These are phyloP conservation scores for Yueomyces sinensis DNA, from an alignment of 805 yeast genomes.

Conservation along the genomic window DNA sequence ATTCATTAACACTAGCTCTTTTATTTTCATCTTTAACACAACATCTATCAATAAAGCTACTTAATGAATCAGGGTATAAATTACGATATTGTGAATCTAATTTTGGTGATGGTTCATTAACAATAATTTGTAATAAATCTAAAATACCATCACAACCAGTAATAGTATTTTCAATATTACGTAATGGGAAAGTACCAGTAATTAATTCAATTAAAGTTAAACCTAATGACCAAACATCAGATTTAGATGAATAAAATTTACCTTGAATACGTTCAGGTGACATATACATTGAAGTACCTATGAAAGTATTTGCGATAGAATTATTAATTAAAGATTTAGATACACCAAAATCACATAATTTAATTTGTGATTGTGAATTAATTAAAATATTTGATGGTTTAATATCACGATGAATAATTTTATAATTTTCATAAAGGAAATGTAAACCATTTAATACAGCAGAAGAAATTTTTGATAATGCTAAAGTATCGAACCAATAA, in stretches of 20 bases:
- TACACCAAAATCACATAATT: conserved; percentile 95
- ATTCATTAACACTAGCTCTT: conserved; percentile 63
- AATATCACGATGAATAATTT: conserved; percentile 90
- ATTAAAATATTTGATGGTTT: conserved; percentile 90
- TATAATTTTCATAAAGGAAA: conserved; percentile 69
- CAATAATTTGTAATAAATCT: conserved; percentile 84
- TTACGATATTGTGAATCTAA: conserved; percentile 30
- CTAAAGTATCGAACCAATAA: conserved; percentile 33
- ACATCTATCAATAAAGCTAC: conserved; percentile 63
- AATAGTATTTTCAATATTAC: conserved; percentile 48
- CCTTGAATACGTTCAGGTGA: conserved; percentile 98
- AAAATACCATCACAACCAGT: conserved; percentile 59
- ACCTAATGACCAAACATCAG: conserved; percentile 96
- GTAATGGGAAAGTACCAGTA: conserved; percentile 68
- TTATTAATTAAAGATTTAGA: conserved; percentile 82
- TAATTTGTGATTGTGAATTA: conserved; percentile 76
- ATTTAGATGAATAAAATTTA: conserved; percentile 80
- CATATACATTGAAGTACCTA: conserved; percentile 96
- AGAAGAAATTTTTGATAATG: conserved; percentile 59
- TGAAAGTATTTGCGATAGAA: conserved; percentile 94
- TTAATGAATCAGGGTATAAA: conserved; percentile 32
- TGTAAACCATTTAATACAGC: conserved; percentile 71
- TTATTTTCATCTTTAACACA: conserved; percentile 53
- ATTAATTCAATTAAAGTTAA: conserved; percentile 81
- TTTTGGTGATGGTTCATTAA: conserved; percentile 81